A percentile compares a stretch with the other conserved stretches of the same genome.
phyloP scores from a whole-genome alignment of 2,329 filamentous ascomycete genomes.

The Byssoonygena ceratinophila region DNA sequence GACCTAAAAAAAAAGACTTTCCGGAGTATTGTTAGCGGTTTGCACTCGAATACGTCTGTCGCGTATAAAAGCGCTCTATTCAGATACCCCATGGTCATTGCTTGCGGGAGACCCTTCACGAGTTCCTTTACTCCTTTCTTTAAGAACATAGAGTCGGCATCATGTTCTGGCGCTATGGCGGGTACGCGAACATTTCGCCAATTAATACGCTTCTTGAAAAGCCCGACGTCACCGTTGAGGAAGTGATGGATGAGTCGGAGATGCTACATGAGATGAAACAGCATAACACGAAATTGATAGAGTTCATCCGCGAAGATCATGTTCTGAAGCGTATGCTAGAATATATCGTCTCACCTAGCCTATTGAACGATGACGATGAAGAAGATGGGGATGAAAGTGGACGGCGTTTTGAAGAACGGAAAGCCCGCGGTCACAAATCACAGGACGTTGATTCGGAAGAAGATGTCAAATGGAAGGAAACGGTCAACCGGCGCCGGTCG shows the following conservation, averaged over 20 bases:
- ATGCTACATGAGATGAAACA: conserved; percentile 96
- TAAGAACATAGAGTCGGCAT: conserved; percentile 34
- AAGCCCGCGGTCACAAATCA: conserved; percentile 21
- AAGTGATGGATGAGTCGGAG: conserved; percentile 90
- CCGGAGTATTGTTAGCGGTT: not conserved
- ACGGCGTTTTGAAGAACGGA: conserved; percentile 26
- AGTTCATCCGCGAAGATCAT: conserved; percentile 81
- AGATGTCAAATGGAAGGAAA: conserved; percentile 28
- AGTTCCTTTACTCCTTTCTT: not conserved
- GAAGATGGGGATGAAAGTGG: conserved; percentile 43
- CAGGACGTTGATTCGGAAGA: conserved; percentile 29
- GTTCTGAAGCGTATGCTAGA: conserved; percentile 76
- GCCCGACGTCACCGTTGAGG: conserved; percentile 84
- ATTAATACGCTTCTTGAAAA: conserved; percentile 97
- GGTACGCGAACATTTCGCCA: conserved; percentile 92
- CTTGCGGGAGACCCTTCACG: not conserved
- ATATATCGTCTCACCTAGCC: conserved; percentile 72
- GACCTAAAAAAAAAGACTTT: not conserved
- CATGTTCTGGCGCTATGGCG: conserved; percentile 99
- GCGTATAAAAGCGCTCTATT: not conserved
- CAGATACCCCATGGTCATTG: not conserved
- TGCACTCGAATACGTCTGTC: not conserved
- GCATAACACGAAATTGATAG: conserved; percentile 94
- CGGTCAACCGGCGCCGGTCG: conserved; percentile 41
- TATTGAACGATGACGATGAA: conserved; percentile 43